Evolutionary conservation across 305 asterid species (phyloP).

Genomic region (Fraxinus sp.): DNA sequence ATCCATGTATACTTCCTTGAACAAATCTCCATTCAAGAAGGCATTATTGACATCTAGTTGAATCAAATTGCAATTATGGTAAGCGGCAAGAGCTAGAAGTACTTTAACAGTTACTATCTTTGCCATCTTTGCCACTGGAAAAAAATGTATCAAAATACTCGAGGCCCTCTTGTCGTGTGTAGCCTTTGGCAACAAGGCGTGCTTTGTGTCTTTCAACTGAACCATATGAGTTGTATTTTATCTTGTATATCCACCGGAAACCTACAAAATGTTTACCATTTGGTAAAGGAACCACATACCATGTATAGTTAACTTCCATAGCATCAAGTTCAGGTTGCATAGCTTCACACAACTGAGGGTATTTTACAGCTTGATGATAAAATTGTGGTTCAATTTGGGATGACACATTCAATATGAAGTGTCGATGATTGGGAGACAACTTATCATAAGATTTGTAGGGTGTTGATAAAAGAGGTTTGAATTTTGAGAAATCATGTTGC

Average conservation of each 20-base stretch:
- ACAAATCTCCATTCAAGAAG: neutral
- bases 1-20: neutral
- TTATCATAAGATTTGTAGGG: neutral
- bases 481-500: neutral
- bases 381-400: neutral
- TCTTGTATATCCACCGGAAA: neutral
- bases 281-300: neutral
- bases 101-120: neutral
- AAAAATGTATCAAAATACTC: neutral
- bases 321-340: neutral
- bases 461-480: no score
- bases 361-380: neutral
- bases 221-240: neutral
- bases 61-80: neutral
- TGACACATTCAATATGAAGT: neutral
- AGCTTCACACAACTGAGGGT: neutral
- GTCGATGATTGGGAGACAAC: neutral
- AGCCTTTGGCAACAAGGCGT: neutral
- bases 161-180: neutral
- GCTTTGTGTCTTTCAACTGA: neutral
- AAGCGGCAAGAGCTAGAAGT: neutral
- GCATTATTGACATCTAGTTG: neutral
- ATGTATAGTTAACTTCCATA: neutral
- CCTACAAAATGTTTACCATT: neutral
- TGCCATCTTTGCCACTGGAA: neutral